Evolutionary conservation across 1,284 basidiomycete species (phyloP).

Genomic region (Moesziomyces aphidis): DNA sequence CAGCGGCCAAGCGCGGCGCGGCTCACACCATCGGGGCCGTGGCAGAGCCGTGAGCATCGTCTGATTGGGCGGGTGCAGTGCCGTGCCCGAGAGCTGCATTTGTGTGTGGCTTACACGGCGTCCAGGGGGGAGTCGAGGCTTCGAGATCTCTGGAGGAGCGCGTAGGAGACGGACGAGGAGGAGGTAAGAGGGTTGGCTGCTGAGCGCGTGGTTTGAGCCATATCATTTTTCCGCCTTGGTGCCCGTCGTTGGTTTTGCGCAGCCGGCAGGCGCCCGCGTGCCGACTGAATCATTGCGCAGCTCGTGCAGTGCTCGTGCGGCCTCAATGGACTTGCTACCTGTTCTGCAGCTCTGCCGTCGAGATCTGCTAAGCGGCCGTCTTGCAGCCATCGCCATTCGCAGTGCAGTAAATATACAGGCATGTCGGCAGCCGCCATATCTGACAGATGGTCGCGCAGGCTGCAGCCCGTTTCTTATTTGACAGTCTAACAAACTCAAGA

Average conservation of each 20-base stretch:
- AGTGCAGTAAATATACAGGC: too few species aligned
- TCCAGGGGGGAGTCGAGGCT: too few species aligned
- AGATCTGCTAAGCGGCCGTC: not conserved
- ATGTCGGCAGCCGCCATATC: too few species aligned
- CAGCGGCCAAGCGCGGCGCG: not conserved
- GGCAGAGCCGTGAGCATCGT: not conserved
- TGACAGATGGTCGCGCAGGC: too few species aligned
- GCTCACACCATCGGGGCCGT: not conserved
- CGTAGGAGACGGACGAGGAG: slow-evolving; percentile 1
- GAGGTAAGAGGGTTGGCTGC: not conserved
- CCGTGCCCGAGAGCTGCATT: not conserved
- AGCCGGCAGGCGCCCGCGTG: not conserved
- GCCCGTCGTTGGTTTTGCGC: not conserved
- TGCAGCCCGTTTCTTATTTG: too few species aligned
- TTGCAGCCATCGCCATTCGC: not conserved
- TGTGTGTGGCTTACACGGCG: too few species aligned
- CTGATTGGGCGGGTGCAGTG: not conserved
- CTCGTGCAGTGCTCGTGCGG: not conserved
- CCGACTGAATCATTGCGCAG: not conserved
- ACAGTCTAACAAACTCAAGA: too few species aligned
- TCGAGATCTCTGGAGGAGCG: too few species aligned
- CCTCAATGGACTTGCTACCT: not conserved
- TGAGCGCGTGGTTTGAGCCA: slow-evolving; percentile 28
- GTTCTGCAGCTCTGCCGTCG: not conserved
- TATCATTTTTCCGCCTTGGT: slow-evolving; percentile 22